Evolutionary conservation across 441 rosid genomes (phyloP).

Genomic region (Corymbia calophylla): DNA sequence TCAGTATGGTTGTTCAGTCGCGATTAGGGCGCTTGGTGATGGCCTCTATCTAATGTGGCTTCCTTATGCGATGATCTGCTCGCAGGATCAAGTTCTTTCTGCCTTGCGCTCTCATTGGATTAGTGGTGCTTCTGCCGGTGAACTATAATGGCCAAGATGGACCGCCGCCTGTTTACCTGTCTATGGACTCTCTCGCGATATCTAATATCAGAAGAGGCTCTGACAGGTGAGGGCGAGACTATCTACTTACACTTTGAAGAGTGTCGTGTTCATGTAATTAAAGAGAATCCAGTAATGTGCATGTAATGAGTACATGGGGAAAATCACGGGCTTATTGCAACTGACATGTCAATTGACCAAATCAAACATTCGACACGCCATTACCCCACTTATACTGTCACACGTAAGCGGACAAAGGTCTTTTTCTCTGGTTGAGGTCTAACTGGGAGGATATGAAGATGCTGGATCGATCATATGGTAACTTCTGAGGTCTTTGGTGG

Average conservation of each 20-base stretch:
- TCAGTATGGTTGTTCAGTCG: background rate
- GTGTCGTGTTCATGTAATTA: background rate
- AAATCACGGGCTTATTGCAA: background rate
- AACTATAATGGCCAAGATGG: conserved; percentile 54
- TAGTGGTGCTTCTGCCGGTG: conserved; percentile 66
- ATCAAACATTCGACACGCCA: background rate
- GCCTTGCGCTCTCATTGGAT: conserved; percentile 59
- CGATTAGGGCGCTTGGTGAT: background rate
- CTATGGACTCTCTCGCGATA: conserved; percentile 70
- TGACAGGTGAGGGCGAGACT: conserved; percentile 38
- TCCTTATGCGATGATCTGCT: background rate
- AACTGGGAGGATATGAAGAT: background rate
- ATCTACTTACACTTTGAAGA: background rate
- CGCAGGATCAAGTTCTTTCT: conserved; percentile 70
- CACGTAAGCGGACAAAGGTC: background rate
- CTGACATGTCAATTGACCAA: background rate
- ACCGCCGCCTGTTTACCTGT: conserved; percentile 24
- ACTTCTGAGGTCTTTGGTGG: background rate
- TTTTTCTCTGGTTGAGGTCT: background rate
- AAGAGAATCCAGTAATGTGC: background rate
- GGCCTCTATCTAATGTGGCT: background rate
- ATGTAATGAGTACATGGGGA: background rate
- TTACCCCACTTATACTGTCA: background rate
- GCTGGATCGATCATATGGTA: background rate
- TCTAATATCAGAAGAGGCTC: conserved; percentile 67